Conservation (phyloP, 345 rosid species). For the Hirschfeldia incana region DNA sequence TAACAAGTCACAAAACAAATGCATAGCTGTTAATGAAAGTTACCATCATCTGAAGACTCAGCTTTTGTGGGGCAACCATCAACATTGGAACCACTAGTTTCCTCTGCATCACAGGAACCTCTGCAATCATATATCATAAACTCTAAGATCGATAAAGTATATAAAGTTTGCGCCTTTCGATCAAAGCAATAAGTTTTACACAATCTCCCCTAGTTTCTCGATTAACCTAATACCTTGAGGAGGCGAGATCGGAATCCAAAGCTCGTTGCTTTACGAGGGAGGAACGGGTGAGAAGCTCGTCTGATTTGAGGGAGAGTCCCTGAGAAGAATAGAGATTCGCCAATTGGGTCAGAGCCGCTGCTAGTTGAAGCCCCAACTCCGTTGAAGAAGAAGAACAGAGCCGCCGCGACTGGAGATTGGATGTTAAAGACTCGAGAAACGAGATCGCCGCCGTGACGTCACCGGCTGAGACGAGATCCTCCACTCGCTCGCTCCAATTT, state of each 20-base stretch:
- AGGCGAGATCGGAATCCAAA: slow-evolving; percentile 18
- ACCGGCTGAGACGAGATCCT: slow-evolving; percentile 70
- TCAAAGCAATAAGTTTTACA: neutral
- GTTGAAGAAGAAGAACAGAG: slow-evolving; percentile 26
- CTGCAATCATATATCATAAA: slow-evolving; percentile 30
- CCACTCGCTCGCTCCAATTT: slow-evolving; percentile 84
- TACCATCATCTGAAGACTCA: slow-evolving; percentile 71
- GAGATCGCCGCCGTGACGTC: slow-evolving; percentile 63
- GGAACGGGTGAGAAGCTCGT: slow-evolving; percentile 62
- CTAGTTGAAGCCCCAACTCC: slow-evolving; percentile 49
- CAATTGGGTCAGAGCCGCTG: slow-evolving; percentile 61
- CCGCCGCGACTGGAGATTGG: slow-evolving; percentile 42
- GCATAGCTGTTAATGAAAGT: slow-evolving; percentile 1
- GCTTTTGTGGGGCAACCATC: slow-evolving; percentile 42
- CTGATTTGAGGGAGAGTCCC: slow-evolving; percentile 80
- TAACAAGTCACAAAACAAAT: neutral
- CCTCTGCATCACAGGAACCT: slow-evolving; percentile 29
- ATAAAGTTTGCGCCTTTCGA: neutral
- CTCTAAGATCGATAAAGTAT: slow-evolving; percentile 15
- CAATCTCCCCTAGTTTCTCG: neutral
- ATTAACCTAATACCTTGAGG: slow-evolving; percentile 43
- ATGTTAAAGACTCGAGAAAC: slow-evolving; percentile 59
- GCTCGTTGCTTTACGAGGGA: slow-evolving; percentile 51
- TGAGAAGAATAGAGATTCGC: slow-evolving; percentile 69
- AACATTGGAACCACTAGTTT: slow-evolving; percentile 18